phyloP scores from a whole-genome alignment of 1,284 basidiomycete genomes.

The Cryptococcus floricola region DNA sequence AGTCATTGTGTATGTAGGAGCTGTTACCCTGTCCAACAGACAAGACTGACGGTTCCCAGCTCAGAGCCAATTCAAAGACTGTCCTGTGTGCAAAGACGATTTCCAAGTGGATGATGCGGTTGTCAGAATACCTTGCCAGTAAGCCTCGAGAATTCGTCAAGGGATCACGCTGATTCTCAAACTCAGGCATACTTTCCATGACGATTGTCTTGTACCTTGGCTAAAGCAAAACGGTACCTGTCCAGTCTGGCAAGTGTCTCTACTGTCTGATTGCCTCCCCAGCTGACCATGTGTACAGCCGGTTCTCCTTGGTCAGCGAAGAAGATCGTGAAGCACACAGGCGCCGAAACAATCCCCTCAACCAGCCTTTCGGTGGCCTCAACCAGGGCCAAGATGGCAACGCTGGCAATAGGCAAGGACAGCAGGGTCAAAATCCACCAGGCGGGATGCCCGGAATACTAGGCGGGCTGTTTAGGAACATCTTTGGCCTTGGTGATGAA shows the following conservation, averaged over 20 bases:
- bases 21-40: no score
- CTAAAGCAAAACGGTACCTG: constrained; percentile 47
- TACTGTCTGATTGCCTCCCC: background rate
- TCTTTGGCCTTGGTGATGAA: no score
- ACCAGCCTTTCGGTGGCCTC: background rate
- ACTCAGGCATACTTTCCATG: constrained; percentile 45
- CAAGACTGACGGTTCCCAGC: background rate
- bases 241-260: constrained; percentile 42
- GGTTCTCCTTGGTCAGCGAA: constrained; percentile 44
- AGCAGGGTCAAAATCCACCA: no score
- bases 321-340: constrained; percentile 7
- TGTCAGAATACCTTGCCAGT: constrained; percentile 43
- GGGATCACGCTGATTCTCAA: background rate
- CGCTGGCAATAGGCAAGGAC: no score
- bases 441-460: no score
- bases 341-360: background rate
- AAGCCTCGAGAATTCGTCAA: constrained; percentile 11
- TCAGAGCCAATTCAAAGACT: constrained; percentile 43
- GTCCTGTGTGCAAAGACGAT: constrained; percentile 47
- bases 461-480: no score
- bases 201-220: constrained; percentile 47
- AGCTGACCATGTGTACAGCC: constrained; percentile 18
- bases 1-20: constrained; percentile 31
- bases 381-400: background rate
- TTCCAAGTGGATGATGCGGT: constrained; percentile 39